These are phyloP conservation scores for Castanopsis chinensis DNA, from an alignment of 306 rosid species.

Conservation along the genomic window DNA sequence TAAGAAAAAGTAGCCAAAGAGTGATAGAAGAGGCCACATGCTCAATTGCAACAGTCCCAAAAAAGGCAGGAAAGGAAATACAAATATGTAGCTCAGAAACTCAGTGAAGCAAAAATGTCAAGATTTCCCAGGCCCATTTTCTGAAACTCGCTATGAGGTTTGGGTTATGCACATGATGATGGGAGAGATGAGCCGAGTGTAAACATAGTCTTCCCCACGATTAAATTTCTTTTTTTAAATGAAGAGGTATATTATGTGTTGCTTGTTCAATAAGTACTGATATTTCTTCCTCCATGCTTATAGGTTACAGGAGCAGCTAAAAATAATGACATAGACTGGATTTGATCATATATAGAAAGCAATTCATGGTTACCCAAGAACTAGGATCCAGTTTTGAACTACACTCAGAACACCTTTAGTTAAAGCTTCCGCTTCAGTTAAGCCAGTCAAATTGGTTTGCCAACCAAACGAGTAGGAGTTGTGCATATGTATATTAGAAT, in stretches of 20 bases:
- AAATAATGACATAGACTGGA: not conserved
- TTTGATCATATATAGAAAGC: not conserved
- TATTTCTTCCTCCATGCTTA: not conserved
- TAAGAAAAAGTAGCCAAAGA: not conserved
- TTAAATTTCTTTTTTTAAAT: not conserved
- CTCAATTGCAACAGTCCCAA: not conserved
- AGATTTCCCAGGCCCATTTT: constrained; percentile 6
- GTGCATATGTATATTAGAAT: not conserved
- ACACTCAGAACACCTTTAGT: not conserved
- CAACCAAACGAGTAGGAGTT: not conserved
- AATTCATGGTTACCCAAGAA: not conserved
- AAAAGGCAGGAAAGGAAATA: not conserved
- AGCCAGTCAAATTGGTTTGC: not conserved
- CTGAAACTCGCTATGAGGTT: constrained; percentile 4
- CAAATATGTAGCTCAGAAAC: not conserved
- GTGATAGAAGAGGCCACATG: not conserved
- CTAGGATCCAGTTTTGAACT: not conserved
- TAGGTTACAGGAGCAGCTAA: not conserved
- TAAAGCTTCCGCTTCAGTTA: not conserved
- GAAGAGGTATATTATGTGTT: not conserved
- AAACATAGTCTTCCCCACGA: not conserved
- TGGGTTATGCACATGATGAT: not conserved
- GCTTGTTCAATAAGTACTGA: not conserved
- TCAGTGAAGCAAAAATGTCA: constrained; percentile 1
- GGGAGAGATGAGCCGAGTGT: not conserved